A percentile compares a stretch with the other conserved stretches of the same genome.
Conservation (phyloP, 2,329 filamentous ascomycete genomes). For the Trichophyton rubrum region DNA sequence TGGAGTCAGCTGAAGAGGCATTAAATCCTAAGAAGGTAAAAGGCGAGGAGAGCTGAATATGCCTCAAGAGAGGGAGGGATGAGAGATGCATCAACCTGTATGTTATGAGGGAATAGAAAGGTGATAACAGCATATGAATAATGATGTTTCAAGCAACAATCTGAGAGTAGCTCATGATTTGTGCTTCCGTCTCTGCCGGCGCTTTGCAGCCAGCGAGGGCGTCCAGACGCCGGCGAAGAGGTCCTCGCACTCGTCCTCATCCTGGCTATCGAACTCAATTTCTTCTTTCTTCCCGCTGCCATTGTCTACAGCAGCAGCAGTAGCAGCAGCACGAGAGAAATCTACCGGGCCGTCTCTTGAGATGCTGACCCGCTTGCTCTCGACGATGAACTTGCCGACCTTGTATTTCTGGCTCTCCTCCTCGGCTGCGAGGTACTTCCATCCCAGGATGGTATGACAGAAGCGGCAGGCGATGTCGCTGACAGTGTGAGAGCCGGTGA, state of each 20-base stretch:
- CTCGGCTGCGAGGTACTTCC: slow-evolving; percentile 53
- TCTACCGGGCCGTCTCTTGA: slow-evolving; percentile 11
- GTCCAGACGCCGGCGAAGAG: slow-evolving; percentile 52
- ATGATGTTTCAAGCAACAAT: too few relatives aligned
- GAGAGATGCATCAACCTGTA: background rate
- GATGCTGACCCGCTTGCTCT: slow-evolving; percentile 44
- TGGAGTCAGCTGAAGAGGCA: background rate
- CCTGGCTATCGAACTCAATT: slow-evolving; percentile 50
- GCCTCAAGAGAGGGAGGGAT: background rate
- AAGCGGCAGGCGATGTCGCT: slow-evolving; percentile 46
- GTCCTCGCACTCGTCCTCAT: slow-evolving; percentile 56
- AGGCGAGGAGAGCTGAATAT: background rate
- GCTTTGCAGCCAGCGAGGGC: slow-evolving; percentile 37
- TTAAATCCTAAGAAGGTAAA: background rate
- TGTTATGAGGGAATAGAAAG: background rate
- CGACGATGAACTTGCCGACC: slow-evolving; percentile 54
- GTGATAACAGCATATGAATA: too few relatives aligned
- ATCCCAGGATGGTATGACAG: slow-evolving; percentile 47
- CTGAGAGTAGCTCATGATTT: background rate
- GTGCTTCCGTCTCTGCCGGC: slow-evolving; percentile 9
- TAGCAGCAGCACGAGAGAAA: background rate
- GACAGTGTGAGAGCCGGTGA: slow-evolving; percentile 52
- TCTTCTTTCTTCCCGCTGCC: slow-evolving; percentile 7
- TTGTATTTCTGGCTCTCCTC: slow-evolving; percentile 52
- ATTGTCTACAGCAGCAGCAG: background rate